phyloP scores from a whole-genome alignment of 306 rosid genomes.

The Glycine latifolia region DNA sequence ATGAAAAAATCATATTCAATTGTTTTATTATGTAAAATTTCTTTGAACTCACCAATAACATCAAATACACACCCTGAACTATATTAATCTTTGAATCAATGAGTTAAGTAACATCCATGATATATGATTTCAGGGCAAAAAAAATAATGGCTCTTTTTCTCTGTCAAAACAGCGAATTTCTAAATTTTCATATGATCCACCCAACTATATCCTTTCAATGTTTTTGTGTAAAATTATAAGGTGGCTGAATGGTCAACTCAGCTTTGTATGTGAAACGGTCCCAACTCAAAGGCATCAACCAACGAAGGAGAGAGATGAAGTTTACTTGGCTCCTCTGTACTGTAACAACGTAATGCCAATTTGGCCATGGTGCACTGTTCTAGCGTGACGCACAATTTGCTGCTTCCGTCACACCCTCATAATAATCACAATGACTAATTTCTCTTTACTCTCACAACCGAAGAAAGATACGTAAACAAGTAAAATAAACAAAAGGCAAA shows the following conservation, averaged over 20 bases:
- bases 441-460: slow-evolving; percentile 28
- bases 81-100: no score
- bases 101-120: no score
- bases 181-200: no score
- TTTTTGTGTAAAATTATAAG: background rate
- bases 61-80: no score
- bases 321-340: slow-evolving; percentile 34
- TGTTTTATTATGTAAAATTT: no score
- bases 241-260: slow-evolving; percentile 19
- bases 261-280: slow-evolving; percentile 13
- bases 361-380: slow-evolving; percentile 49
- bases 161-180: no score
- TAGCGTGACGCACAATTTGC: slow-evolving; percentile 35
- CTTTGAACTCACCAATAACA: no score
- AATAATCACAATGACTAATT: slow-evolving; percentile 25
- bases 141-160: no score
- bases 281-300: background rate
- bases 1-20: no score
- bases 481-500: slow-evolving; percentile 23
- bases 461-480: slow-evolving; percentile 5
- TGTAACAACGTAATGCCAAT: slow-evolving; percentile 44
- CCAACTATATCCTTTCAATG: background rate
- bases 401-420: slow-evolving; percentile 53
- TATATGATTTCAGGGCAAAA: no score
- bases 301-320: background rate